Evolutionary conservation across 495 filamentous ascomycete species (phyloP).

Genomic region (Lasiosphaeris hirsuta): DNA sequence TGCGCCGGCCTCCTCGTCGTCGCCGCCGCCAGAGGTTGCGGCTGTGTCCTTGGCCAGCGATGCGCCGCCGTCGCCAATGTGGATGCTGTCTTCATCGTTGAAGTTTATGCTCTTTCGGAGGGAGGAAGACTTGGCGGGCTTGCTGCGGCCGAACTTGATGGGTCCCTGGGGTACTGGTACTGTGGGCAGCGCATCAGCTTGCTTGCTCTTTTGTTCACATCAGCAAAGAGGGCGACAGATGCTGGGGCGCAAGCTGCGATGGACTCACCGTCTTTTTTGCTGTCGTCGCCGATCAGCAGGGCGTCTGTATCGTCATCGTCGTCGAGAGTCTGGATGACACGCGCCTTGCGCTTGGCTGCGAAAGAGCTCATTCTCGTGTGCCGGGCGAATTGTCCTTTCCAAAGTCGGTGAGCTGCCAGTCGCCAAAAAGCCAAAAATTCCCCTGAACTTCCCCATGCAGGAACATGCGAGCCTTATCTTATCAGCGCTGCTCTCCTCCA

Average conservation of each 20-base stretch:
- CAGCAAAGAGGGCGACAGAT: slow-evolving; percentile 23
- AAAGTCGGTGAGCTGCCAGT: no score
- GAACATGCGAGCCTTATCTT: slow-evolving; percentile 26
- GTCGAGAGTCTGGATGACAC: slow-evolving; percentile 68
- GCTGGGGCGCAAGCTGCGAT: neutral
- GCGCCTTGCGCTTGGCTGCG: slow-evolving; percentile 65
- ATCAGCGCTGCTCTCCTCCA: slow-evolving; percentile 8
- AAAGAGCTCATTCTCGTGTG: slow-evolving; percentile 55
- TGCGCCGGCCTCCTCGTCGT: slow-evolving; percentile 36
- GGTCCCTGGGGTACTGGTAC: slow-evolving; percentile 30
- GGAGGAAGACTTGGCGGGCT: slow-evolving; percentile 48
- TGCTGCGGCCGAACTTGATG: slow-evolving; percentile 43
- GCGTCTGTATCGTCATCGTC: slow-evolving; percentile 49
- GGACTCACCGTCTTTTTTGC: slow-evolving; percentile 36
- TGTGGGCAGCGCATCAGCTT: slow-evolving; percentile 37
- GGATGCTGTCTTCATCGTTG: slow-evolving; percentile 33
- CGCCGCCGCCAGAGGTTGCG: slow-evolving; percentile 29
- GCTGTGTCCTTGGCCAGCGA: slow-evolving; percentile 1
- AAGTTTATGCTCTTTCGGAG: slow-evolving; percentile 49
- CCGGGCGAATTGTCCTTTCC: neutral
- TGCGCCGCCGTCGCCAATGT: neutral
- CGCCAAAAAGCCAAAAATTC: slow-evolving; percentile 7
- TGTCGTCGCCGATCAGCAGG: slow-evolving; percentile 28
- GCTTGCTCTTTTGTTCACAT: slow-evolving; percentile 29
- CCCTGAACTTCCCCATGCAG: slow-evolving; percentile 2